Percentiles rank a stretch among this genome's conserved stretches.
Evolutionary conservation across 1,284 basidiomycete species (phyloP).

Genomic region (Taiwanofungus camphoratus): DNA sequence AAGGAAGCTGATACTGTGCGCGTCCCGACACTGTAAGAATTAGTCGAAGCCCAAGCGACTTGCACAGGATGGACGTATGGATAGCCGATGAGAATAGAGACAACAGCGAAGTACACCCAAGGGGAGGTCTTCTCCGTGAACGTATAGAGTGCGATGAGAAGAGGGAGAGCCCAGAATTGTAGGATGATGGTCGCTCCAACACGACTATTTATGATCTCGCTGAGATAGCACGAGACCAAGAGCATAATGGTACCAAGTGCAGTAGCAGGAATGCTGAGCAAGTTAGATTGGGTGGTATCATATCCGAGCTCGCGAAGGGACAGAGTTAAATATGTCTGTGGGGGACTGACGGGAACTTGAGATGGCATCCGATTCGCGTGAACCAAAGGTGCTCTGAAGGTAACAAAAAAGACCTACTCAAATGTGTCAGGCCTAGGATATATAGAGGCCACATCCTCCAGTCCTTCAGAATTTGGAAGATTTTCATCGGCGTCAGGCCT

Average conservation of each 20-base stretch:
- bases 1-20: constrained; percentile 51
- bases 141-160: constrained; percentile 52
- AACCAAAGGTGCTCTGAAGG: neutral
- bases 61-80: constrained; percentile 41
- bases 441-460: constrained; percentile 72
- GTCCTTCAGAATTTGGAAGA: constrained; percentile 54
- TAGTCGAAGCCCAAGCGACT: constrained; percentile 58
- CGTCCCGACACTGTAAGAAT: constrained; percentile 52
- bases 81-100: constrained; percentile 50
- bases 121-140: constrained; percentile 46
- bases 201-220: constrained; percentile 51
- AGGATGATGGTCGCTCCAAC: constrained; percentile 47
- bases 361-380: no score
- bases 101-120: constrained; percentile 56
- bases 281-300: constrained; percentile 52
- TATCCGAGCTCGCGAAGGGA: constrained; percentile 59
- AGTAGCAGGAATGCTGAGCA: constrained; percentile 52
- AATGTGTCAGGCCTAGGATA: constrained; percentile 38
- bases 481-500: constrained; percentile 47
- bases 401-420: constrained; percentile 22
- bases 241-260: constrained; percentile 33
- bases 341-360: constrained; percentile 44
- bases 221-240: constrained; percentile 43
- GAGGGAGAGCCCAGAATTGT: constrained; percentile 57
- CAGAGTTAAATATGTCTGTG: constrained; percentile 54